Evolutionary conservation across 345 rosid species (phyloP).

Genomic region (Alliaria petiolata): DNA sequence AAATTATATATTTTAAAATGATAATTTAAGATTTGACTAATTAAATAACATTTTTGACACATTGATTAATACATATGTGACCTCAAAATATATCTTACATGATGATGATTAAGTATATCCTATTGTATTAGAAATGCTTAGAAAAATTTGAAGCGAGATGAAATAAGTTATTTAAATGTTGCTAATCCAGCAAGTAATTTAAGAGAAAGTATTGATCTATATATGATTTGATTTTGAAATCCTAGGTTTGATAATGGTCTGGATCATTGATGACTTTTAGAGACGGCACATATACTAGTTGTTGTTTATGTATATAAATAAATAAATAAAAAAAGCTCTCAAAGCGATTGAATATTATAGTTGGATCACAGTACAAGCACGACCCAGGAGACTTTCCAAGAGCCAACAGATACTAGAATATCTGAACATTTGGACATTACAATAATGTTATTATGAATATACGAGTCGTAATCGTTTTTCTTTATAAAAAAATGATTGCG

Average conservation of each 20-base stretch:
- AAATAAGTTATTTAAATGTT: not conserved
- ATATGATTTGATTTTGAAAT: not conserved
- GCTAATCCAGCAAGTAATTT: no score
- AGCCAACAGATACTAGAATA: not conserved
- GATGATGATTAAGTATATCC: not conserved
- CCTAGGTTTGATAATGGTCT: not conserved
- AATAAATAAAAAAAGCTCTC: not conserved
- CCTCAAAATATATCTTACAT: no score
- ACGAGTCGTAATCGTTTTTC: no score
- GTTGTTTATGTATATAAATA: not conserved
- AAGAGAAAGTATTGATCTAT: not conserved
- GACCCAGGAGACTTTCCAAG: constrained; percentile 10
- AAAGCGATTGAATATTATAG: not conserved
- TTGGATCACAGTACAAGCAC: not conserved
- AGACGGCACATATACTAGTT: not conserved
- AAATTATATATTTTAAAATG: no score
- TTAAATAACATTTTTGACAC: no score
- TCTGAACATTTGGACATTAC: not conserved
- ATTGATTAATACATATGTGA: no score
- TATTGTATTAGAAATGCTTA: not conserved
- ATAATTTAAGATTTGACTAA: no score
- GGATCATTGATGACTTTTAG: not conserved
- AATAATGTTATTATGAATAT: not conserved
- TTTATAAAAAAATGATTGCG: no score
- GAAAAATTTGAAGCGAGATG: not conserved